Percentiles rank a stretch among this genome's conserved stretches.
Evolutionary conservation across 2,329 filamentous ascomycete species (phyloP).

Genomic region (Hypoxylon sp.): DNA sequence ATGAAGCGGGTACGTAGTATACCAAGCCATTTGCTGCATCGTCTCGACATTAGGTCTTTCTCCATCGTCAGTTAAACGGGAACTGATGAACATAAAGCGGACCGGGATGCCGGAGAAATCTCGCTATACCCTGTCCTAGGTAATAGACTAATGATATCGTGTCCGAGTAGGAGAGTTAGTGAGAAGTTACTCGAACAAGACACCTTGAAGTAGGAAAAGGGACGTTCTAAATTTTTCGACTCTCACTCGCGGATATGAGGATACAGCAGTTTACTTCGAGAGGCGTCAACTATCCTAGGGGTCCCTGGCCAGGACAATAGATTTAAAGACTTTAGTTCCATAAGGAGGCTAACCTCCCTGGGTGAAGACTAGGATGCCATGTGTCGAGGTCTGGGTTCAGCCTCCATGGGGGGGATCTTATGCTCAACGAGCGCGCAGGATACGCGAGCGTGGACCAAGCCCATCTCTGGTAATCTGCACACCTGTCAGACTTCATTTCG

Average conservation of each 20-base stretch:
- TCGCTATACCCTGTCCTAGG: conserved; percentile 36
- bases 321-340: conserved; percentile 29
- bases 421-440: conserved; percentile 5
- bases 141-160: conserved; percentile 21
- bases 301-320: conserved; percentile 30
- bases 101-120: conserved; percentile 48
- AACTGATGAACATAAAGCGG: conserved; percentile 38
- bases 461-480: conserved; percentile 11
- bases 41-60: conserved; percentile 27
- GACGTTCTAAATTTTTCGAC: conserved; percentile 9
- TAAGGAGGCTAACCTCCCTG: conserved; percentile 24
- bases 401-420: conserved; percentile 28
- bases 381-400: conserved; percentile 40
- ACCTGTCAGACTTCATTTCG: conserved; percentile 11
- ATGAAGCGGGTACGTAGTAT: conserved; percentile 39
- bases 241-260: conserved; percentile 32
- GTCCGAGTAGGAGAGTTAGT: conserved; percentile 17
- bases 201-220: conserved; percentile 13
- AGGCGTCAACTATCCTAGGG: conserved; percentile 37
- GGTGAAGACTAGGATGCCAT: conserved; percentile 35
- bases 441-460: not conserved
- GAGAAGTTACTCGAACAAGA: conserved; percentile 19
- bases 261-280: conserved; percentile 25
- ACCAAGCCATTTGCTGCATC: conserved; percentile 37
- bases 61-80: conserved; percentile 29